Conservation (phyloP, 2,329 filamentous ascomycete genomes). For the Orbilia oligospora region DNA sequence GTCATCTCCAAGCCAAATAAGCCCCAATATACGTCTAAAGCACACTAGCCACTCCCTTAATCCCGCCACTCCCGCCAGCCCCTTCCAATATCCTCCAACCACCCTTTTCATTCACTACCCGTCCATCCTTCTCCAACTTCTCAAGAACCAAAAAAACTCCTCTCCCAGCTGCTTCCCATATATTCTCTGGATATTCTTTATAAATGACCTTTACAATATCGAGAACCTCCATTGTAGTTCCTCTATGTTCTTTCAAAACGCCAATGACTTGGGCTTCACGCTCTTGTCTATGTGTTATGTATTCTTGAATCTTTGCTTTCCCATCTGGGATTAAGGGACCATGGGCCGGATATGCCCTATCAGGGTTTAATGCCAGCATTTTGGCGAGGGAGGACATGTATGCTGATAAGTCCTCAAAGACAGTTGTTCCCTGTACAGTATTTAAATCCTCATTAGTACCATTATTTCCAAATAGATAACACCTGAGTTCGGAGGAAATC, state of each 20-base stretch:
- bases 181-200: constrained; percentile 79
- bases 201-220: constrained; percentile 93
- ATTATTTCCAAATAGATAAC: too few relatives aligned
- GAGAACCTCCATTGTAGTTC: constrained; percentile 73
- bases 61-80: constrained; percentile 62
- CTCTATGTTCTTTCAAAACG: constrained; percentile 70
- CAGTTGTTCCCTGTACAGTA: constrained; percentile 77
- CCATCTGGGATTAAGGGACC: constrained; percentile 83
- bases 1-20: too few relatives aligned
- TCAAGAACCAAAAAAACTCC: constrained; percentile 83
- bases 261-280: constrained; percentile 83
- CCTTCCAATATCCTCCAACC: constrained; percentile 52
- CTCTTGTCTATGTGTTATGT: constrained; percentile 83
- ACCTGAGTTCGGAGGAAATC: too few relatives aligned
- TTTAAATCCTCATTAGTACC: not conserved
- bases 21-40: constrained; percentile 9
- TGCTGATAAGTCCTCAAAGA: constrained; percentile 81
- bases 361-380: constrained; percentile 76
- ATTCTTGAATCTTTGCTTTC: constrained; percentile 80
- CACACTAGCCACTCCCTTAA: constrained; percentile 55
- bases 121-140: constrained; percentile 83
- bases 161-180: constrained; percentile 81
- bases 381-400: constrained; percentile 79
- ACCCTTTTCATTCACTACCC: constrained; percentile 68
- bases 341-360: constrained; percentile 85